These are phyloP conservation scores for Suaeda aralocaspica DNA, from an alignment of 148 eudicot genomes.

Conservation along the genomic window DNA sequence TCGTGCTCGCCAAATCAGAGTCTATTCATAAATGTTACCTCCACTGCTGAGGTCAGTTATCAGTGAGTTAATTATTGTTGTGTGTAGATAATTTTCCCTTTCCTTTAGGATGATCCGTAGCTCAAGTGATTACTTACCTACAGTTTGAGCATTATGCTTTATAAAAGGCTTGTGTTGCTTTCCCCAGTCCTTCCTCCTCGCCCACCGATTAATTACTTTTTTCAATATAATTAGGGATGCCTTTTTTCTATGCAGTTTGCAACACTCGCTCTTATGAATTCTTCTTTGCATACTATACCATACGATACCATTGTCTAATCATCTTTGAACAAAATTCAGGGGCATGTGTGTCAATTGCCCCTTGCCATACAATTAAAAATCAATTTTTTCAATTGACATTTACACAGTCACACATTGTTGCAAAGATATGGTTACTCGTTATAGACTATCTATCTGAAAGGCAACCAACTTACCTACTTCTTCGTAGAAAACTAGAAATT, in stretches of 20 bases:
- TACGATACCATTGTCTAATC: neutral
- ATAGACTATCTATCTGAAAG: neutral
- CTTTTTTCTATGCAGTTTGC: neutral
- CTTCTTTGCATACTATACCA: neutral
- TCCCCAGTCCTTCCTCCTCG: neutral
- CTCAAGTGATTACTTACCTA: neutral
- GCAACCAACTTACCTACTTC: neutral
- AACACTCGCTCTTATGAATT: neutral
- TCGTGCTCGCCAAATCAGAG: constrained; percentile 81
- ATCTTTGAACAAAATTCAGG: neutral
- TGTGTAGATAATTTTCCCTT: neutral
- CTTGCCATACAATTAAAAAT: neutral
- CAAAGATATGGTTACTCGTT: neutral
- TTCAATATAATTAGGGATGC: neutral
- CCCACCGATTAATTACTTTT: neutral
- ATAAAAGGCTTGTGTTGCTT: neutral
- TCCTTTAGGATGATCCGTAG: neutral
- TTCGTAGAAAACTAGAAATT: neutral
- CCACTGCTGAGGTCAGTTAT: constrained; percentile 46
- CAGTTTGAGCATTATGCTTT: neutral
- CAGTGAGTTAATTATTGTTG: neutral
- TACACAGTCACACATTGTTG: neutral
- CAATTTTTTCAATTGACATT: neutral
- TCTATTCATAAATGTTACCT: constrained; percentile 59
- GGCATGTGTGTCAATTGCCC: neutral